Evolutionary conservation across 441 rosid genomes (phyloP).

Genomic region (Populus hybrid): DNA sequence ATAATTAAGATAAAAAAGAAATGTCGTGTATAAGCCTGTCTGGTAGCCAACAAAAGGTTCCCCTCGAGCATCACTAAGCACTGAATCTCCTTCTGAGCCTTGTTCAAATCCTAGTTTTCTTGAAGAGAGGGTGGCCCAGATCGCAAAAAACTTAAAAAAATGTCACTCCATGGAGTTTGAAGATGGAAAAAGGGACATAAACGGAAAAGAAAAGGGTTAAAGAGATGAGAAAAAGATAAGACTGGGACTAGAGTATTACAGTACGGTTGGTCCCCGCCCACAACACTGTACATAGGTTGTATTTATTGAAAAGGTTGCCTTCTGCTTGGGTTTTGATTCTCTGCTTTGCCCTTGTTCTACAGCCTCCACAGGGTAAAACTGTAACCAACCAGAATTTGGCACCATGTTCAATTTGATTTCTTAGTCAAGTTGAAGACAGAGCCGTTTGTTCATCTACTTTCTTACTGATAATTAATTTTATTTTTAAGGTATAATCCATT

Average conservation of each 20-base stretch:
- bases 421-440: background rate
- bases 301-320: background rate
- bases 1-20: too few species aligned
- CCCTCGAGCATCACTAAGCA: background rate
- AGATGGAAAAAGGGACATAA: background rate
- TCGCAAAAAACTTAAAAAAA: background rate
- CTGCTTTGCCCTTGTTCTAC: background rate
- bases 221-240: background rate
- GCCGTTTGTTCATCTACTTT: background rate
- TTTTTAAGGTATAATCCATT: background rate
- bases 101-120: too few species aligned
- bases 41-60: background rate
- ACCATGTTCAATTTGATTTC: too few species aligned
- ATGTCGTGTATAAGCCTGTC: background rate
- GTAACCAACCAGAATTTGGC: background rate
- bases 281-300: background rate
- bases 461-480: background rate
- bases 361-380: background rate
- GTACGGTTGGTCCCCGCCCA: conserved; percentile 15
- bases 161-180: background rate
- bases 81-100: too few species aligned
- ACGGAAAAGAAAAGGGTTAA: too few species aligned
- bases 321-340: background rate
- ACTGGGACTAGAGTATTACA: background rate
- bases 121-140: too few species aligned